A percentile compares a stretch with the other conserved stretches of the same genome.
Evolutionary conservation across 169 alveolate genomes (phyloP).

Genomic region (Perkinsus chesapeaki): DNA sequence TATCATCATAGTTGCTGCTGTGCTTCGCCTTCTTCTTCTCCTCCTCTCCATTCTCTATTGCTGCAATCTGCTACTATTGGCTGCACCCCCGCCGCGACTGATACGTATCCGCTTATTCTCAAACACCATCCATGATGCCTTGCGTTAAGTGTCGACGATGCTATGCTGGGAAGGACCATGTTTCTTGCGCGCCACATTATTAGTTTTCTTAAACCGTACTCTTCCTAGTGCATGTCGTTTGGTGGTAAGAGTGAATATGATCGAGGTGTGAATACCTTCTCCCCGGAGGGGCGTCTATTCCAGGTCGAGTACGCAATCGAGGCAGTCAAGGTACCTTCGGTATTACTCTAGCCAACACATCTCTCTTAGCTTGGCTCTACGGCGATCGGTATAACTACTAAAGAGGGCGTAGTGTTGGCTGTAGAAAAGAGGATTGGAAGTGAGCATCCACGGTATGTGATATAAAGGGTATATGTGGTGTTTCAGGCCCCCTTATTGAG

Average conservation of each 20-base stretch:
- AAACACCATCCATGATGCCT: not conserved
- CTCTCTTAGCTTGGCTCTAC: conserved; percentile 84
- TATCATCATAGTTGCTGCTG: not conserved
- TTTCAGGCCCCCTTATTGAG: not conserved
- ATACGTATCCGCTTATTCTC: not conserved
- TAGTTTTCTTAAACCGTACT: not conserved
- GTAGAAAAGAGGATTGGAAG: conserved; percentile 75
- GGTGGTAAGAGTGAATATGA: conserved; percentile 89
- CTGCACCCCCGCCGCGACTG: not conserved
- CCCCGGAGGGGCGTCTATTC: conserved; percentile 95
- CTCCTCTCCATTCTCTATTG: too few relatives aligned
- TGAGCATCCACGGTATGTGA: not conserved
- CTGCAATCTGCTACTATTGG: not conserved
- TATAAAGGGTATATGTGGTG: not conserved
- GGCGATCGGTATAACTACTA: conserved; percentile 93
- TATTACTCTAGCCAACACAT: not conserved
- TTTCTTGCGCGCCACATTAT: not conserved
- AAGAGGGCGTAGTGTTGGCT: conserved; percentile 93
- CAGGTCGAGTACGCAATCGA: conserved; percentile 93
- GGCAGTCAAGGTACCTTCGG: conserved; percentile 75
- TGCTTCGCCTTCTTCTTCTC: not conserved
- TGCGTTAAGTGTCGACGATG: not conserved
- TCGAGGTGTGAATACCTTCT: conserved; percentile 95
- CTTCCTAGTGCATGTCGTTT: conserved; percentile 3
- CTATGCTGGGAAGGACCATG: not conserved